Evolutionary conservation across 495 filamentous ascomycete genomes (phyloP).

Genomic region (Penicillium canescens): DNA sequence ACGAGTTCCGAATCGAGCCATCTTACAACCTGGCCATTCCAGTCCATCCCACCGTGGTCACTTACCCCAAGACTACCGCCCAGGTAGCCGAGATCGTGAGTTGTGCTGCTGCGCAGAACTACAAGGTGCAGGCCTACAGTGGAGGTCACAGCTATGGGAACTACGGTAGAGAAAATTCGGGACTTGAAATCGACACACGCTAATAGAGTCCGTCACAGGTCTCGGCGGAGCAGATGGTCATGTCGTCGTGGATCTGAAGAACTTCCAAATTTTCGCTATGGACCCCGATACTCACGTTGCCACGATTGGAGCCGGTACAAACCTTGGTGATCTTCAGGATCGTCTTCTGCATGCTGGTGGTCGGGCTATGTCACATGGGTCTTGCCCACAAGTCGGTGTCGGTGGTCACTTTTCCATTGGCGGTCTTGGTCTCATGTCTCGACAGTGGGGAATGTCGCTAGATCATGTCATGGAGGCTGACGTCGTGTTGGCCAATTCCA

Average conservation of each 20-base stretch:
- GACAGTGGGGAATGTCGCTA: constrained; percentile 63
- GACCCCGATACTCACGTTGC: constrained; percentile 58
- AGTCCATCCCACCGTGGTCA: constrained; percentile 62
- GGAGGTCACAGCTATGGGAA: constrained; percentile 75
- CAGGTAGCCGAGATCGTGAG: constrained; percentile 60
- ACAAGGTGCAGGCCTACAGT: constrained; percentile 66
- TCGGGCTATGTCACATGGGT: constrained; percentile 68
- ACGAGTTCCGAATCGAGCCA: constrained; percentile 16
- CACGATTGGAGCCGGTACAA: constrained; percentile 64
- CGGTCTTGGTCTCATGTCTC: constrained; percentile 61
- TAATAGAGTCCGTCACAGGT: constrained; percentile 44
- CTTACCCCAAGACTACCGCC: constrained; percentile 53
- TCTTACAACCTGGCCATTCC: constrained; percentile 63
- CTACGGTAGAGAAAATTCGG: constrained; percentile 28
- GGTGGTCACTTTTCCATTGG: constrained; percentile 76
- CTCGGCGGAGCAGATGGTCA: constrained; percentile 45
- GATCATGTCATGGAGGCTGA: constrained; percentile 61
- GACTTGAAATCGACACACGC: constrained; percentile 14
- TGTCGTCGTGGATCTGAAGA: constrained; percentile 44
- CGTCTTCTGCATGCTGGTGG: constrained; percentile 60
- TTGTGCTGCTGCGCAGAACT: constrained; percentile 52
- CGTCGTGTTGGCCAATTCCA: constrained; percentile 65
- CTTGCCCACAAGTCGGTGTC: constrained; percentile 65
- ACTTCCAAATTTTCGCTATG: constrained; percentile 51
- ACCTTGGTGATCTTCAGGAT: constrained; percentile 59